Conservation (phyloP, 106 monocot genomes). For the Dioscorea zingiberensis region DNA sequence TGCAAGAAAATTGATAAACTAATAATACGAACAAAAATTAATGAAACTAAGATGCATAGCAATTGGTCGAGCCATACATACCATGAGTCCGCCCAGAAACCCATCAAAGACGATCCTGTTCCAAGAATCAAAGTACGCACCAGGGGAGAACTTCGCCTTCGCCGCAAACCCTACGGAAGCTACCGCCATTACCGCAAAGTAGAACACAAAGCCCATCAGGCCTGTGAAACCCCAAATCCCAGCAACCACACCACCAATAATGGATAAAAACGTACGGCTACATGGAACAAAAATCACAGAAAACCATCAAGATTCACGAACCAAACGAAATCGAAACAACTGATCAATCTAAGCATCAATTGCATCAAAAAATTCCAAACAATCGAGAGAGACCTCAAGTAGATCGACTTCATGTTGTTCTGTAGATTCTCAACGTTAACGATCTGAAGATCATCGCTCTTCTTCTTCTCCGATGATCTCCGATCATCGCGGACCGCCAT, state of each 20-base stretch:
- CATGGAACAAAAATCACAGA: constrained; percentile 6
- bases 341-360: too few species aligned
- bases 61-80: too few species aligned
- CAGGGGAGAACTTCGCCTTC: constrained; percentile 78
- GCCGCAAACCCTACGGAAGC: constrained; percentile 71
- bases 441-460: constrained; percentile 7
- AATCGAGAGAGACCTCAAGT: constrained; percentile 6
- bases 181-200: constrained; percentile 71
- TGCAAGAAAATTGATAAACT: too few species aligned
- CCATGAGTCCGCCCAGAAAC: constrained; percentile 90
- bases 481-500: neutral
- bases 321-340: too few species aligned
- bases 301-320: neutral
- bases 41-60: too few species aligned
- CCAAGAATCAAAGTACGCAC: constrained; percentile 83
- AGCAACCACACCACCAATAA: constrained; percentile 91
- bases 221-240: constrained; percentile 96
- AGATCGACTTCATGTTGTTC: constrained; percentile 10
- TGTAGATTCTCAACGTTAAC: constrained; percentile 16
- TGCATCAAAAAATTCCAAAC: too few species aligned
- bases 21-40: too few species aligned
- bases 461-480: constrained; percentile 1
- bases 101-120: constrained; percentile 80
- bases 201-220: constrained; percentile 81
- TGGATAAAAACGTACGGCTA: constrained; percentile 96